These are phyloP conservation scores for Xylaria palmicola DNA, from an alignment of 495 filamentous ascomycete species.

Conservation along the genomic window DNA sequence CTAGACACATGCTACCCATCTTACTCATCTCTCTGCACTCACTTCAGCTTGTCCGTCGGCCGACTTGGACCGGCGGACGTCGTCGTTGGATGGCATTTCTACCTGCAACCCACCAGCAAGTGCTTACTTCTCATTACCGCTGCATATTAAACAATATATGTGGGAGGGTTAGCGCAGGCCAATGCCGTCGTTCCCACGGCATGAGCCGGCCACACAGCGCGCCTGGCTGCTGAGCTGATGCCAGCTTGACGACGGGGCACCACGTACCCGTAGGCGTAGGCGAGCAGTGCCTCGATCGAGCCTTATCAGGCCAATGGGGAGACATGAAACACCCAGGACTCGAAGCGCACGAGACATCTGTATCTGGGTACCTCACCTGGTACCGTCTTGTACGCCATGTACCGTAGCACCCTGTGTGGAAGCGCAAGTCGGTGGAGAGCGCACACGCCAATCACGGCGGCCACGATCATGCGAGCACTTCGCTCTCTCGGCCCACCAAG, in stretches of 20 bases:
- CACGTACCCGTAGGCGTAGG: background rate
- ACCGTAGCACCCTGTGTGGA: slow-evolving; percentile 8
- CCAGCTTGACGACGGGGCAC: slow-evolving; percentile 7
- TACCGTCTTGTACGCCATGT: background rate
- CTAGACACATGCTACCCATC: background rate
- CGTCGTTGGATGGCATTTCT: background rate
- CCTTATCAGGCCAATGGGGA: slow-evolving; percentile 16
- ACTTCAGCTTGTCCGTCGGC: background rate
- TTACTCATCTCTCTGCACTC: background rate
- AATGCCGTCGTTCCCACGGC: slow-evolving; percentile 13
- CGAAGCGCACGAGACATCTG: background rate
- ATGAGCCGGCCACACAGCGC: slow-evolving; percentile 14
- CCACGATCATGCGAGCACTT: slow-evolving; percentile 4
- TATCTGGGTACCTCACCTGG: too few species aligned
- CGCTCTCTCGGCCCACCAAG: slow-evolving; percentile 3
- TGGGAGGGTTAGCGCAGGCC: background rate
- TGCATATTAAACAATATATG: slow-evolving; percentile 4
- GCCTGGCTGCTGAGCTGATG: slow-evolving; percentile 15
- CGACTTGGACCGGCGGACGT: background rate
- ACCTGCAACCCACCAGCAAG: background rate
- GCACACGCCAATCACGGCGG: slow-evolving; percentile 3
- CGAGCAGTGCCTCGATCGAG: slow-evolving; percentile 6
- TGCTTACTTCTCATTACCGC: background rate
- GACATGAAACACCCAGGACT: background rate
- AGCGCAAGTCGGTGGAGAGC: slow-evolving; percentile 5